Conservation (phyloP, 208 protist genomes). For the Herpetomonas samuelpessoai region DNA sequence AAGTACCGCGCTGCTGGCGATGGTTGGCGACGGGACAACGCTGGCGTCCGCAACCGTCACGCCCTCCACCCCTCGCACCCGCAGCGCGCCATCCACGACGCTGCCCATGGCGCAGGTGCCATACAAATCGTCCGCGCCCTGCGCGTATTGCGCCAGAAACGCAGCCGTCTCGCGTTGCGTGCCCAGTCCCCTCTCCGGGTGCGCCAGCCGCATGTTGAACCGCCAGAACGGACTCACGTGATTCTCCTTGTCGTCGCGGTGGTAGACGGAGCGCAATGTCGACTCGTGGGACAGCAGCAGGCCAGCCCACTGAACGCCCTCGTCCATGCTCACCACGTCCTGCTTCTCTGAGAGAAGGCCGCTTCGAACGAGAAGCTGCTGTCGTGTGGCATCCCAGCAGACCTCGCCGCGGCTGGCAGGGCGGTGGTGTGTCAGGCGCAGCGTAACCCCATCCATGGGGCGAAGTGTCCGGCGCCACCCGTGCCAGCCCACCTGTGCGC, state of each 20-base stretch:
- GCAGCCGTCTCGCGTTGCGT: conserved; percentile 50
- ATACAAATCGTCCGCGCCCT: conserved; percentile 40
- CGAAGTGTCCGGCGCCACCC: conserved; percentile 17
- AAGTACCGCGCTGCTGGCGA: conserved; percentile 50
- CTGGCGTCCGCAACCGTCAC: conserved; percentile 63
- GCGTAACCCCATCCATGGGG: conserved; percentile 51
- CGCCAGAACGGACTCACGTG: conserved; percentile 49
- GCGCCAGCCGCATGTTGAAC: conserved; percentile 30
- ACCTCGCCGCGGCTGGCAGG: conserved; percentile 56
- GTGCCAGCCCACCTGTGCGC: conserved; percentile 41
- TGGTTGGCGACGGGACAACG: conserved; percentile 69
- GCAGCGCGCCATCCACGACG: conserved; percentile 52
- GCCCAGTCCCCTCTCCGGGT: conserved; percentile 33
- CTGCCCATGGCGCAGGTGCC: conserved; percentile 72
- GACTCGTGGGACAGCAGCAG: conserved; percentile 35
- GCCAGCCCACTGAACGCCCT: conserved; percentile 72
- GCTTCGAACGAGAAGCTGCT: conserved; percentile 25
- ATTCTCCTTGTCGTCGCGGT: conserved; percentile 26
- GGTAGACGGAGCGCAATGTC: conserved; percentile 37
- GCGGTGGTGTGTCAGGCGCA: conserved; percentile 73
- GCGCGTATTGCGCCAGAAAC: conserved; percentile 49
- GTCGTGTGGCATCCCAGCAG: conserved; percentile 9
- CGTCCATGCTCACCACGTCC: conserved; percentile 69
- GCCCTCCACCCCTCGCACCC: conserved; percentile 52
- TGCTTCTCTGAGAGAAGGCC: conserved; percentile 42